Conservation (phyloP, 495 filamentous ascomycete species). For the Penicillium lagena region DNA sequence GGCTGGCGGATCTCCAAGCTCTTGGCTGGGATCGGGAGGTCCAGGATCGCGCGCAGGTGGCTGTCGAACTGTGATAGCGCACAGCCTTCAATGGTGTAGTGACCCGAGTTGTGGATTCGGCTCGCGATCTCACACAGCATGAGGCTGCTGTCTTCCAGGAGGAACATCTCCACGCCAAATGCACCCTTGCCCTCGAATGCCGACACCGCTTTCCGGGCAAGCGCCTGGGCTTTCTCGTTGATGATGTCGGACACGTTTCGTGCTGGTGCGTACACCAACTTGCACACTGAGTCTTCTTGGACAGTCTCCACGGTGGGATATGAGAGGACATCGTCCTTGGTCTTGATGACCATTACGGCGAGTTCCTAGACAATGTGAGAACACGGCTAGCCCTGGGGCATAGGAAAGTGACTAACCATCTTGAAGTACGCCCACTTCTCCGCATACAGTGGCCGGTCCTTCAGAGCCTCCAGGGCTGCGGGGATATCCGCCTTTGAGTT, state of each 20-base stretch:
- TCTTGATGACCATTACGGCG: constrained; percentile 92
- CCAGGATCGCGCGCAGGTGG: constrained; percentile 81
- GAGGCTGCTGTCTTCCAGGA: constrained; percentile 67
- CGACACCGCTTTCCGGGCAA: constrained; percentile 73
- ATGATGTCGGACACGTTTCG: constrained; percentile 57
- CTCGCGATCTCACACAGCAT: constrained; percentile 94
- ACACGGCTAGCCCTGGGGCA: not conserved
- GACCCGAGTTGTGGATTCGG: constrained; percentile 91
- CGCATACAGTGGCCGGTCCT: constrained; percentile 70
- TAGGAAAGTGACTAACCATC: constrained; percentile 34
- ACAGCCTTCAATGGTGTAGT: constrained; percentile 95
- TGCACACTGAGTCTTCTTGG: constrained; percentile 94
- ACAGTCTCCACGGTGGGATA: constrained; percentile 92
- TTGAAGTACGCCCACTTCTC: constrained; percentile 87
- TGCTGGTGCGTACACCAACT: constrained; percentile 83
- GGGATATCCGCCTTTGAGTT: constrained; percentile 59
- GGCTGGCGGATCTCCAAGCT: constrained; percentile 54
- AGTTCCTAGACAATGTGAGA: constrained; percentile 49
- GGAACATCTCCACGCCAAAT: constrained; percentile 96
- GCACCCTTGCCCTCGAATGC: constrained; percentile 83
- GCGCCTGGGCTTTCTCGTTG: constrained; percentile 59
- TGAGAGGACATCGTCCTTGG: constrained; percentile 67
- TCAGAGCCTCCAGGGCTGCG: constrained; percentile 60
- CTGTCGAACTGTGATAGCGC: constrained; percentile 85
- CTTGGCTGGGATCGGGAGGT: constrained; percentile 60